Conservation (phyloP, 139 green algal genomes). For the Chlamydomonas applanata region DNA sequence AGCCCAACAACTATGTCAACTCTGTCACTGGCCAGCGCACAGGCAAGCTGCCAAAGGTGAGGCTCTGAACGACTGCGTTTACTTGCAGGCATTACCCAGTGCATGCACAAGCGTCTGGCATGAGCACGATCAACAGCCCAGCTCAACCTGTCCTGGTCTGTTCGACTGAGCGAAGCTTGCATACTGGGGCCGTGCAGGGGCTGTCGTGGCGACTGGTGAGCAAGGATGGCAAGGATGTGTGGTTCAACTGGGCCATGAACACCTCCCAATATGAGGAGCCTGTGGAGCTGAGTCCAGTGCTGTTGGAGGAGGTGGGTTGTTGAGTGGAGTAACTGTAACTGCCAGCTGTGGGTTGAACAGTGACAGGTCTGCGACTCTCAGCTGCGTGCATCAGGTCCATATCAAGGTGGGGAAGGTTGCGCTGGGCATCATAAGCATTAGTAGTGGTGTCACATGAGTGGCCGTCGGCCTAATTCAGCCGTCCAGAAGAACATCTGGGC, state of each 20-base stretch:
- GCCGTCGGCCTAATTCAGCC: no score
- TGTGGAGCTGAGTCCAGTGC: constrained; percentile 12
- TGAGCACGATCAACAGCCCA: no score
- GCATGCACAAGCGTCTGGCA: neutral
- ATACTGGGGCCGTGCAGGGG: neutral
- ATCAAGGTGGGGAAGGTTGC: no score
- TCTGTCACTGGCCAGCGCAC: constrained; percentile 29
- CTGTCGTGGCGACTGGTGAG: constrained; percentile 19
- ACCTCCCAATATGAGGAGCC: constrained; percentile 8
- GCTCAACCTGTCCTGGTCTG: no score
- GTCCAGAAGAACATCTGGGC: no score
- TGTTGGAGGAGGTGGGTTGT: constrained; percentile 21
- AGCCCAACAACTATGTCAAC: constrained; percentile 39
- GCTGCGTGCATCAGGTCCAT: no score
- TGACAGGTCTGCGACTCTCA: no score
- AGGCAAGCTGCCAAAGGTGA: constrained; percentile 13
- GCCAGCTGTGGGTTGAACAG: no score
- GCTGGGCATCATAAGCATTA: no score
- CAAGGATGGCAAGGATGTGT: constrained; percentile 10
- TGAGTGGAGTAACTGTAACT: no score
- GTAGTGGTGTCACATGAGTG: no score
- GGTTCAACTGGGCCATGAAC: constrained; percentile 30
- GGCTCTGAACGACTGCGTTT: neutral
- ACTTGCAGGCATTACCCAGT: neutral
- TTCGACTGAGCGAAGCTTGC: no score